Conservation (phyloP, 1,284 basidiomycete genomes). For the Puccinia coronata region DNA sequence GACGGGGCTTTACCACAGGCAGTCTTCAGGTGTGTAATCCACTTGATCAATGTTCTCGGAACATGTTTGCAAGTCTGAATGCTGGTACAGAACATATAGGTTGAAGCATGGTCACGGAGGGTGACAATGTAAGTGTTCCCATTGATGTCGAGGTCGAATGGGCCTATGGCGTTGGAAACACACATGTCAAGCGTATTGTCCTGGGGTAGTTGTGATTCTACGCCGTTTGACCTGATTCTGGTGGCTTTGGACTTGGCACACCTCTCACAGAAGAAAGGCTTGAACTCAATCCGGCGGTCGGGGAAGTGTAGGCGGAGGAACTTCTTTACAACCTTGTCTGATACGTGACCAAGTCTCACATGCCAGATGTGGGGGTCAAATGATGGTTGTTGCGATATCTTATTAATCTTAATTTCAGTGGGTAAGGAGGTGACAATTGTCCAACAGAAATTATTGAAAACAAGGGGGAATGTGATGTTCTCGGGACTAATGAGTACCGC, state of each 20-base stretch:
- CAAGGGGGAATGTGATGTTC: not conserved
- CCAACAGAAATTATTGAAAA: not conserved
- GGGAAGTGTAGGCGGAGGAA: too few species aligned
- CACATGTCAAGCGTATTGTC: not conserved
- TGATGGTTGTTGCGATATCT: not conserved
- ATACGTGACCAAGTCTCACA: not conserved
- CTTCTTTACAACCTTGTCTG: not conserved
- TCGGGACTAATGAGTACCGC: not conserved
- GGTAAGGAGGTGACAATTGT: not conserved
- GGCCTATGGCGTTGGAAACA: not conserved
- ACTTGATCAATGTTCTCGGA: not conserved
- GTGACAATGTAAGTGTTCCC: too few species aligned
- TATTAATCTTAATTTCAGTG: not conserved
- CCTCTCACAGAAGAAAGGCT: not conserved
- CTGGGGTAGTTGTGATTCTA: not conserved
- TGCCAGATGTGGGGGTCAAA: slow-evolving; percentile 7
- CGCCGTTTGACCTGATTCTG: not conserved
- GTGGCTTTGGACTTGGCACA: not conserved
- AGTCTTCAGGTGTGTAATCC: not conserved
- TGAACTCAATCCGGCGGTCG: too few species aligned
- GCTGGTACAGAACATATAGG: too few species aligned
- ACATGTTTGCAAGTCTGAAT: not conserved
- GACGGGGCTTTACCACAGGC: too few species aligned
- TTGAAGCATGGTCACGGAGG: too few species aligned
- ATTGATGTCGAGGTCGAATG: not conserved